A percentile compares a stretch with the other conserved stretches of the same genome.
phyloP scores from a whole-genome alignment of 306 rosid species.

The Myrica gale region DNA sequence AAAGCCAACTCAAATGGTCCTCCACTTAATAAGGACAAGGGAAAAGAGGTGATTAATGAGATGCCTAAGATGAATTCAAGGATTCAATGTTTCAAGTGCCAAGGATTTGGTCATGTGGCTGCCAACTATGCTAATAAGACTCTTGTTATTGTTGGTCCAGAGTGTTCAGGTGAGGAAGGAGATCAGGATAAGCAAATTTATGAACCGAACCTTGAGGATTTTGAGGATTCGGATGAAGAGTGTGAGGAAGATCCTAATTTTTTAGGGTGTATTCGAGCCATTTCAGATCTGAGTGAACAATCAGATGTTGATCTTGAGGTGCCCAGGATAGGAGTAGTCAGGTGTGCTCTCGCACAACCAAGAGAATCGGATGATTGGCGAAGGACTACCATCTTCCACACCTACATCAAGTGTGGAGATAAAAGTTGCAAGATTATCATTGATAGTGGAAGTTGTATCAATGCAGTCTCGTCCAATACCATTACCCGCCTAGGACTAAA shows the following conservation, averaged over 20 bases:
- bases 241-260: not conserved
- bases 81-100: too few relatives aligned
- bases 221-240: not conserved
- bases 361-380: not conserved
- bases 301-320: not conserved
- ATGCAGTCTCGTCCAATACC: not conserved
- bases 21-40: not conserved
- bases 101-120: too few relatives aligned
- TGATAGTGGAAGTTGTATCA: not conserved
- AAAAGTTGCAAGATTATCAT: too few relatives aligned
- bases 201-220: not conserved
- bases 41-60: too few relatives aligned
- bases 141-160: too few relatives aligned
- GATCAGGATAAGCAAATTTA: not conserved
- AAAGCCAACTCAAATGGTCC: not conserved
- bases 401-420: too few relatives aligned
- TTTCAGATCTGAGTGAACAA: not conserved
- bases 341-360: not conserved
- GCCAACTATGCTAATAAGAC: too few relatives aligned
- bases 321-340: not conserved
- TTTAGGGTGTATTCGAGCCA: not conserved
- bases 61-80: too few relatives aligned
- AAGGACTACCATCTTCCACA: too few relatives aligned
- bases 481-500: not conserved
- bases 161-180: too few relatives aligned